phyloP scores from a whole-genome alignment of 2,329 filamentous ascomycete species.

The Blastomyces parvus region DNA sequence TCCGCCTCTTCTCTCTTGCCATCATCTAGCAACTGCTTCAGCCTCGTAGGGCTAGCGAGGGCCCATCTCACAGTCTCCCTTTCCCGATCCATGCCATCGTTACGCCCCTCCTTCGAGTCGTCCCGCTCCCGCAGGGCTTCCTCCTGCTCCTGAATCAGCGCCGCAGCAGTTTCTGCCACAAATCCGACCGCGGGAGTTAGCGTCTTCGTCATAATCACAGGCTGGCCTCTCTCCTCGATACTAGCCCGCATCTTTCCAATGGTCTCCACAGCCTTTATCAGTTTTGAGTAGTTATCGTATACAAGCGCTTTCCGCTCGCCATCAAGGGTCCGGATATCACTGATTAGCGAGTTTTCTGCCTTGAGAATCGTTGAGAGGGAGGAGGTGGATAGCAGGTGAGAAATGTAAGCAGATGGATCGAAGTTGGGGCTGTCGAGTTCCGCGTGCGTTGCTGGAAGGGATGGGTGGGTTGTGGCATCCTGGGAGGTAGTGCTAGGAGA shows the following conservation, averaged over 20 bases:
- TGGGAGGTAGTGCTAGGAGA: slow-evolving; percentile 31
- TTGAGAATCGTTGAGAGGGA: slow-evolving; percentile 36
- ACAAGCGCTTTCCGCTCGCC: slow-evolving; percentile 95
- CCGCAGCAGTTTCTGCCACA: slow-evolving; percentile 36
- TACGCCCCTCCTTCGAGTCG: slow-evolving; percentile 20
- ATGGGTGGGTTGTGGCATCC: slow-evolving; percentile 30
- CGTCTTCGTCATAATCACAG: slow-evolving; percentile 40
- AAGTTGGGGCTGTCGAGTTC: slow-evolving; percentile 70
- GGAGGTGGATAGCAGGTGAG: slow-evolving; percentile 34
- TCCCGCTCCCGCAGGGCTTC: slow-evolving; percentile 23
- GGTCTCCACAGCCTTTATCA: slow-evolving; percentile 93
- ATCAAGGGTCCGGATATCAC: slow-evolving; percentile 78
- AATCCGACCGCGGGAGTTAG: slow-evolving; percentile 35
- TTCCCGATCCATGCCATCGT: slow-evolving; percentile 22
- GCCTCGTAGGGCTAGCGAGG: slow-evolving; percentile 31
- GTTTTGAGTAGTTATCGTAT: slow-evolving; percentile 96
- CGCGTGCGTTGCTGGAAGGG: slow-evolving; percentile 25
- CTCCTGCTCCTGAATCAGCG: slow-evolving; percentile 33
- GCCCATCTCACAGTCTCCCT: slow-evolving; percentile 40
- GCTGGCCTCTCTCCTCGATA: slow-evolving; percentile 38
- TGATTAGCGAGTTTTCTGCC: slow-evolving; percentile 38
- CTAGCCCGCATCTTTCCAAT: slow-evolving; percentile 59
- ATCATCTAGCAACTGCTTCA: slow-evolving; percentile 31
- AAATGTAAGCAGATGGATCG: slow-evolving; percentile 52
- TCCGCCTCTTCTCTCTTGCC: slow-evolving; percentile 33